Percentiles rank a stretch among this genome's conserved stretches.
Evolutionary conservation across 1,284 basidiomycete genomes (phyloP).

Genomic region (Neotropicomus parvogracilis): DNA sequence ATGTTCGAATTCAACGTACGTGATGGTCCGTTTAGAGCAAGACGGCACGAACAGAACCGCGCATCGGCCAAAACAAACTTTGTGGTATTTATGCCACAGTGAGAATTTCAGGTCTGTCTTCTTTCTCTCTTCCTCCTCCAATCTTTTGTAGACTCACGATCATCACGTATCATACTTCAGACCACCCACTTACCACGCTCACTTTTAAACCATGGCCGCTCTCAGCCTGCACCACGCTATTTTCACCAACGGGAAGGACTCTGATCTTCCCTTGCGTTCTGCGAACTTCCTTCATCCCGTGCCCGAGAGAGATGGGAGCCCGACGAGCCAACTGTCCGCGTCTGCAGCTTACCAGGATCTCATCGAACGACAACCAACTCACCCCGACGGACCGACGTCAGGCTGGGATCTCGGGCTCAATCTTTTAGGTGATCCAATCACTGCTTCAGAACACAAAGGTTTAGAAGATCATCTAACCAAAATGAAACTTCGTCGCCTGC

Average conservation of each 20-base stretch:
- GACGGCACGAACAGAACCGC: constrained; percentile 2
- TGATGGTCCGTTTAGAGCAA: constrained; percentile 12
- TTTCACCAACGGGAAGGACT: constrained; percentile 39
- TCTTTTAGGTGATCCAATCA: constrained; percentile 41
- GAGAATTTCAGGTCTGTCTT: constrained; percentile 18
- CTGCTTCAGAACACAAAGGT: constrained; percentile 39
- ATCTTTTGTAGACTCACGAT: constrained; percentile 15
- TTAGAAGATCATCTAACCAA: constrained; percentile 36
- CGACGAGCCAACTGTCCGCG: constrained; percentile 44
- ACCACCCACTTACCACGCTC: constrained; percentile 13
- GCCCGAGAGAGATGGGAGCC: constrained; percentile 44
- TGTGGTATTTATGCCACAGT: constrained; percentile 17
- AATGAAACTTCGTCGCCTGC: constrained; percentile 42
- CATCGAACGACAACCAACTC: constrained; percentile 43
- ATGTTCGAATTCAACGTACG: constrained; percentile 2
- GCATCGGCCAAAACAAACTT: constrained; percentile 3
- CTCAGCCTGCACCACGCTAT: constrained; percentile 55
- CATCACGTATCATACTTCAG: constrained; percentile 12
- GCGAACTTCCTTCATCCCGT: constrained; percentile 46
- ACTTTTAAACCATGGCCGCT: constrained; percentile 44
- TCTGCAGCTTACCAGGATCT: constrained; percentile 46
- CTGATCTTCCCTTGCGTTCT: constrained; percentile 44
- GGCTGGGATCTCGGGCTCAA: constrained; percentile 39
- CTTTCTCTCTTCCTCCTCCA: constrained; percentile 3
- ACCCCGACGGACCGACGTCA: constrained; percentile 36